These are phyloP conservation scores for Tricholoma terreum DNA, from an alignment of 768 basidiomycete genomes.

Conservation along the genomic window DNA sequence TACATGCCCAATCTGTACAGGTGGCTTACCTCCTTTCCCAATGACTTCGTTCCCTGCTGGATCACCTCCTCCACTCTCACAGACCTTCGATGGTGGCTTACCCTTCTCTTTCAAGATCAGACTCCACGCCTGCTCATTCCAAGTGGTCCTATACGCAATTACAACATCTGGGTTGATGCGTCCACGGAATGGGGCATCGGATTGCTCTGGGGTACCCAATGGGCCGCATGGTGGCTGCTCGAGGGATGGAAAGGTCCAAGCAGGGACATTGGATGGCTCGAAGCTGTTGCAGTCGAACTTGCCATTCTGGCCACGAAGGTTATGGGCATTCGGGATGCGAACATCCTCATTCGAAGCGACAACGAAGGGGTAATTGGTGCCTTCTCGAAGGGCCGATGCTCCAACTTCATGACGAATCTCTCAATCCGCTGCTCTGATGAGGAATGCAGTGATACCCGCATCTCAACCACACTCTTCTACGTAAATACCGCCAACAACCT, in stretches of 20 bases:
- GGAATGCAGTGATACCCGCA: slow-evolving; percentile 12
- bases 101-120: no score
- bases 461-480: slow-evolving; percentile 20
- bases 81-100: no score
- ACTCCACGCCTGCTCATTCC: slow-evolving; percentile 8
- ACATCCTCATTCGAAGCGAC: slow-evolving; percentile 19
- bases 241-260: no score
- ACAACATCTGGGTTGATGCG: no score
- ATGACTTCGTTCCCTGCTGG: no score
- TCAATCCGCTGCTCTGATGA: slow-evolving; percentile 16
- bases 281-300: background rate
- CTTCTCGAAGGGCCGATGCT: no score
- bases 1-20: slow-evolving; percentile 8
- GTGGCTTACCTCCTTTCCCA: no score
- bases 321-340: slow-evolving; percentile 2
- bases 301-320: no score
- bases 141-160: slow-evolving; percentile 11
- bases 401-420: slow-evolving; percentile 18
- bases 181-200: no score
- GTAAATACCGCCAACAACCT: slow-evolving; percentile 25
- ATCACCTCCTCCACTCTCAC: no score
- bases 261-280: slow-evolving; percentile 12
- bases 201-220: no score
- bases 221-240: slow-evolving; percentile 9
- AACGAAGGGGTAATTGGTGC: slow-evolving; percentile 26